Evolutionary conservation across 805 yeast species (phyloP), one percentile per base, ranked within the genome.

Genomic region (Lachancea thermotolerans): DNA sequence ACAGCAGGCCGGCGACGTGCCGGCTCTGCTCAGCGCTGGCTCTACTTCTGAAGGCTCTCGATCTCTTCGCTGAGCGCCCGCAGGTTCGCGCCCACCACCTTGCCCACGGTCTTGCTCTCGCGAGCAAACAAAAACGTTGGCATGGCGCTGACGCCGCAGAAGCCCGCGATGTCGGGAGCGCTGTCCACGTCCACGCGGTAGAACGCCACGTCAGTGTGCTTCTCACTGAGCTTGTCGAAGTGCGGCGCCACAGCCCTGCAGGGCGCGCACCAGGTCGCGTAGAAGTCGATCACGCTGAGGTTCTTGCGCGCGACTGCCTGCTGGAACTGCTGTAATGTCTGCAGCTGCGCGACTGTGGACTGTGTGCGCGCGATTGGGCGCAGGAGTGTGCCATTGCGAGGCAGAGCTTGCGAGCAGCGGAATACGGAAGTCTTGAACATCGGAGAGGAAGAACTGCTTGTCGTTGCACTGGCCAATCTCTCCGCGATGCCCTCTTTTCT

Each of bases 191-290:
- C 89, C 30, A 83, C 79, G 57, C 84, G 80, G 53, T 75, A 77
- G 55, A 84, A 85, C 44, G 72, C 72, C 1, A 79, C 85, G 2
- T 52, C 52, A 8, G 64, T 60, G 46, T 72, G 68, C 34, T 69
- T 64, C 8, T 57, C 48, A 25, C 67, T 56, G 41, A 67, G 62
- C 45, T 69, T 67, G 16, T 73, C 72, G 37, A 80, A 60, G 16
- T 76, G 60, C 12, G 88, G 88, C 2, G 82, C 71, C 55, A 82
- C 73, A n/a, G 82, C 82, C 54, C 77, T 79, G 56, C 88, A 82
- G n/a, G 88, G 88, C 7, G 82, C 86, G 63, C 88, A 82, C 88
- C 88, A 82, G 10, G 79, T 74, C 29, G 88, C 87, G 62, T 73
- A 79, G 60, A 81, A 82, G 59, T 82, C 87, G 41, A 81, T 74